Evolutionary conservation across 768 basidiomycete genomes (phyloP).

Genomic region (Hygrophorus pudorinus): DNA sequence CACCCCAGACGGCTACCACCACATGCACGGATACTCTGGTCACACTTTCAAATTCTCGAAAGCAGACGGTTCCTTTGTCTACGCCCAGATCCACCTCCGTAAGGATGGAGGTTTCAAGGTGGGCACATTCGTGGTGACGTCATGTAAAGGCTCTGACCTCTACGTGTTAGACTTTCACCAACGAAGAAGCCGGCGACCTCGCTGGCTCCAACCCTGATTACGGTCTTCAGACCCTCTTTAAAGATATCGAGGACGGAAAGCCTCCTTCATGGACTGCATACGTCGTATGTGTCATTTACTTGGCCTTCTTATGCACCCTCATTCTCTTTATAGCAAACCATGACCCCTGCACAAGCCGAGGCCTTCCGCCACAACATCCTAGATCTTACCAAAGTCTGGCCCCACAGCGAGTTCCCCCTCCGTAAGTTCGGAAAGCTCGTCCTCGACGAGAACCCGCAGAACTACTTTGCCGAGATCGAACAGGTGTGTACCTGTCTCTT

Average conservation of each 20-base stretch:
- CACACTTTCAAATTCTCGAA: constrained; percentile 89
- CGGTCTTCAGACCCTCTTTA: constrained; percentile 67
- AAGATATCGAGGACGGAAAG: constrained; percentile 71
- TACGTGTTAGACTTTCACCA: constrained; percentile 52
- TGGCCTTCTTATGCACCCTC: not conserved
- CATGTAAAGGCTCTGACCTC: not conserved
- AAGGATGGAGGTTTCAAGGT: constrained; percentile 80
- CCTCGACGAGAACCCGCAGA: constrained; percentile 65
- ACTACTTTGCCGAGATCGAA: constrained; percentile 94
- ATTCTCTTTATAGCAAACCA: constrained; percentile 57
- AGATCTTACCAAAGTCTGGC: constrained; percentile 88
- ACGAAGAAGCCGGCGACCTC: constrained; percentile 52
- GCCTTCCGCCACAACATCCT: constrained; percentile 83
- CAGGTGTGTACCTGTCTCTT: constrained; percentile 45
- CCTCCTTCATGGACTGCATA: constrained; percentile 87
- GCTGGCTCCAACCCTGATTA: constrained; percentile 79
- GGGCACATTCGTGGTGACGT: not conserved
- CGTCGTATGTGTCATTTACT: constrained; percentile 38
- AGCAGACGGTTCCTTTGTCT: constrained; percentile 73
- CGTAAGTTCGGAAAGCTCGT: constrained; percentile 81
- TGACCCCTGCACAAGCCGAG: constrained; percentile 89
- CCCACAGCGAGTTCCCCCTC: constrained; percentile 82
- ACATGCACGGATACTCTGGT: constrained; percentile 88
- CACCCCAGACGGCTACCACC: constrained; percentile 82
- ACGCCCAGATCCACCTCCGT: constrained; percentile 78